Conservation (phyloP, 148 eudicot species). For the Rhododendron mucronatum region DNA sequence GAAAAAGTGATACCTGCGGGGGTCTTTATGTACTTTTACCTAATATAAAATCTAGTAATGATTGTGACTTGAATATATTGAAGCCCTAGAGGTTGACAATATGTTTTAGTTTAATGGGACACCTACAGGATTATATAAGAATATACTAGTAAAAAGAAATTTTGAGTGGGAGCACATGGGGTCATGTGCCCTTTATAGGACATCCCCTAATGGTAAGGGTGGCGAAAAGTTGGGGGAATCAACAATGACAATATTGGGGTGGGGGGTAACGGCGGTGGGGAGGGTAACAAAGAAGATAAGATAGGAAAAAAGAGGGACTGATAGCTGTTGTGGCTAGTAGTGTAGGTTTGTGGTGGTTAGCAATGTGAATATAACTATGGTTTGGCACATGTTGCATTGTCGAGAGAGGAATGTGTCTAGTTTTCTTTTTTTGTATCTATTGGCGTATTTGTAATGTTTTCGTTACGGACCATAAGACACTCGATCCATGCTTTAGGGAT, state of each 20-base stretch:
- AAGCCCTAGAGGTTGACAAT: no score
- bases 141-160: no score
- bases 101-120: no score
- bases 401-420: not conserved
- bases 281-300: not conserved
- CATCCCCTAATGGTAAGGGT: not conserved
- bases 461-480: not conserved
- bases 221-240: not conserved
- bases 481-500: not conserved
- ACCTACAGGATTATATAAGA: no score
- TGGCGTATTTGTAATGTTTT: not conserved
- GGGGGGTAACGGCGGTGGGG: not conserved
- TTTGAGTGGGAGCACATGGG: not conserved
- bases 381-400: not conserved
- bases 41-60: no score
- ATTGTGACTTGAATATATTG: no score
- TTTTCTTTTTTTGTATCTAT: not conserved
- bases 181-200: not conserved
- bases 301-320: not conserved
- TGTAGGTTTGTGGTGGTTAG: not conserved
- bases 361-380: not conserved
- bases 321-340: not conserved
- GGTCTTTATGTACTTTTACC: no score
- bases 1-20: no score
- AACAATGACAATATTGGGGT: not conserved